Evolutionary conservation across 2,329 filamentous ascomycete species (phyloP), one percentile per base, ranked within the genome.

Genomic region (Exophiala viscosa): DNA sequence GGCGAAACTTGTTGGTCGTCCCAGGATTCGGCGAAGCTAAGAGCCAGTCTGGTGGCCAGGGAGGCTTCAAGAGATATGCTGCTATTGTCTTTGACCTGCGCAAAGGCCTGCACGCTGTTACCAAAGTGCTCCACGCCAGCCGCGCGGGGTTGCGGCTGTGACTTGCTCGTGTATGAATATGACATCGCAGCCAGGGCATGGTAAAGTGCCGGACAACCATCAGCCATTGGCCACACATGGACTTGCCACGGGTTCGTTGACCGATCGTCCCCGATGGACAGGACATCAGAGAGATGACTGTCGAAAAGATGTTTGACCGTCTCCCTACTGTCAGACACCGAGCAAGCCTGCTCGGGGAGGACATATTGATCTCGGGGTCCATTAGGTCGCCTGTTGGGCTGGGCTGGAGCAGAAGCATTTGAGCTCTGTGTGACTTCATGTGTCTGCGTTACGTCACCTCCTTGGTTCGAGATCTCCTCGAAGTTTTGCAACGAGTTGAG

Each of bases 191-290:
- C 38, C 14, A 50, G 23, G 7, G 47, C 47, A 23, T 50, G 31
- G 32, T 43, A 44, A 9, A 50, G 41, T 13, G 39, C 28, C 23
- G 39, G 39, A 41, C 17, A 50, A 14, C 17, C 28, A 14, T 40
- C 15, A n/a, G 47, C 47, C 33, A 50, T 11, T 36, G 47, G 47
- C 41, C 38, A 50, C 9, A 50, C 32, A n/a, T 31, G 32, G 6
- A 33, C 23, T 44, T 11, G 10, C 47, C 47, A 50, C 28, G 47
- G 47, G 17, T 44, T 44, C 23, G 14, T 35, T 13, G 41, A 35
- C 9, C 44, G 38, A 28, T 45, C 47, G 40, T 50, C 47, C 33
- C 44, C 35, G 38, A 50, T 44, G 38, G 47, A 50, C 11, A 50
- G 47, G 23, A 50, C 14, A 18, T n/a, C 39, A 23, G 28, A 50